Base-by-base conservation (phyloP, 192 early-diverging fungal species). In the Coemansia sp. region DNA sequence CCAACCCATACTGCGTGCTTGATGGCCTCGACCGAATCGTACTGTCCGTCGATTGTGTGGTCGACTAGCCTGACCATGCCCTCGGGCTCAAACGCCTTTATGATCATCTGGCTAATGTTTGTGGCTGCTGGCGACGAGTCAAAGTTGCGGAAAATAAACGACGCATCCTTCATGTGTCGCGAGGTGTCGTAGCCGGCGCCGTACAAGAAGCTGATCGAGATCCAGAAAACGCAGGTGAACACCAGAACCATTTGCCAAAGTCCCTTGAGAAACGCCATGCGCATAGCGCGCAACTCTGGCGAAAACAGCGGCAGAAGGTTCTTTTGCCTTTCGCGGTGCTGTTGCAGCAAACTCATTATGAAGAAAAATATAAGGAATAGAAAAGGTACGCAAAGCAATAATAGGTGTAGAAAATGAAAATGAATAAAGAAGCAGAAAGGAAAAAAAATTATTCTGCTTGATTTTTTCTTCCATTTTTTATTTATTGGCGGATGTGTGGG, bases 161-260 rank as follows among this genome's bases (percentile, higher is more conserved):
- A 63, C 0, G 72, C 75, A 17, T 71, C 75, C 37, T 83, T 73
- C 68, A 83, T 83, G 54, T 83, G 72, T 8, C 80, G 75, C 51
- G 72, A 59, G 5, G 75, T 68, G 60, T 83, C 75, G 66, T 83
- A 83, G 20, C 80, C 80, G 11, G 80, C 72, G 28, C 80, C 80
- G 41, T 73, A 83, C 5, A 83, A 53, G 53, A 77, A 83, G 55
- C 67, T 56, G 32, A 83, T 77, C 20, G 74, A 74, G n/a, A 83
- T 58, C 80, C 80, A 83, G 53, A 69, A 83, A 20, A 83, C 80
- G 1, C 68, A 38, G 3, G 80, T 83, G 39, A 83, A 77, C 6
- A 83, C 64, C 3, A 77, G 14, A 45, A 74, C 71, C 36, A 63
- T 62, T 11, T 83, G 68, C 72, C 75, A 71, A 2, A 83, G 59